Conservation (phyloP, 495 filamentous ascomycete genomes). For the Lophiostoma macrostomum region DNA sequence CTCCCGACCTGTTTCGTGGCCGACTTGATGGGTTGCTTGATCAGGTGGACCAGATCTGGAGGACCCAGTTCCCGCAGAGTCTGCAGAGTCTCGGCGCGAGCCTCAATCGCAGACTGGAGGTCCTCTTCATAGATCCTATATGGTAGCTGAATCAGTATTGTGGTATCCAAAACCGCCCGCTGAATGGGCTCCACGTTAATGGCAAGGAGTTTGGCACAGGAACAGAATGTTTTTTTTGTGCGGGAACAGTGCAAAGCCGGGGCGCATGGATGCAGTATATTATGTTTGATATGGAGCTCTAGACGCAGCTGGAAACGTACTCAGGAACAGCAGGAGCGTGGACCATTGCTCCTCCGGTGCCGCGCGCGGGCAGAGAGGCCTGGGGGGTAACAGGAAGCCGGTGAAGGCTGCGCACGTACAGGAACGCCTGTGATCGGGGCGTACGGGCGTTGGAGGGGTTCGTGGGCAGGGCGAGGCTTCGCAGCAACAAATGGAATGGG, state of each 20-base stretch:
- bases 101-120: constrained; percentile 80
- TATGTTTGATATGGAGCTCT: neutral
- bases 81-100: constrained; percentile 81
- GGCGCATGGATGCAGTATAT: neutral
- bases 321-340: constrained; percentile 37
- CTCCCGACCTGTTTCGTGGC: constrained; percentile 59
- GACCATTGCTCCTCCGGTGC: constrained; percentile 29
- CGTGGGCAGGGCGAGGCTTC: neutral
- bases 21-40: constrained; percentile 74
- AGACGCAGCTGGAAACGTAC: constrained; percentile 25
- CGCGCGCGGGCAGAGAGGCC: constrained; percentile 10
- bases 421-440: neutral
- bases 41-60: constrained; percentile 89
- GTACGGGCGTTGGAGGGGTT: neutral
- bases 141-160: constrained; percentile 23
- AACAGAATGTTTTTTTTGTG: too few relatives aligned
- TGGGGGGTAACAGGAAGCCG: neutral
- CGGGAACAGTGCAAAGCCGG: neutral
- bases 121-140: constrained; percentile 86
- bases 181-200: too few relatives aligned
- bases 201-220: too few relatives aligned
- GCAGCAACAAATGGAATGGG: neutral
- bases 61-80: constrained; percentile 88
- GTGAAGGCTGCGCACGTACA: neutral
- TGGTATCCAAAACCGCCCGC: neutral